phyloP scores from a whole-genome alignment of 75 land plant genomes.

The Pinus albicaulis region DNA sequence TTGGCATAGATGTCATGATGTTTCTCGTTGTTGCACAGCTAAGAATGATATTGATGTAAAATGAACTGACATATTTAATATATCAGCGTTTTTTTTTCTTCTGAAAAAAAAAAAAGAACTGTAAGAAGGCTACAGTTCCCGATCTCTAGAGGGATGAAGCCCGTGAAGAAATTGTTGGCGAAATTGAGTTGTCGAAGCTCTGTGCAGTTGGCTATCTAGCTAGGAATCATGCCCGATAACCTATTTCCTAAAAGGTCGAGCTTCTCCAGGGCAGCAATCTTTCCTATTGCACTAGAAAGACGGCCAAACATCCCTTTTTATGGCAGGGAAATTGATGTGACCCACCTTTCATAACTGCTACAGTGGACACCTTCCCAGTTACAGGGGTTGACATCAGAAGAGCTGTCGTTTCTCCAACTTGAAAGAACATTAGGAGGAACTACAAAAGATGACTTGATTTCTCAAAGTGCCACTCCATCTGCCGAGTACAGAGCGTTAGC shows the following conservation, averaged over 20 bases:
- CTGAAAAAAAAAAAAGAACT: no score
- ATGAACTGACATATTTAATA: no score
- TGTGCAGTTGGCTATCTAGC: slow-evolving; percentile 38
- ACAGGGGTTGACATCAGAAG: slow-evolving; percentile 23
- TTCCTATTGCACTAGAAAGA: slow-evolving; percentile 20
- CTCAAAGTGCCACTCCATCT: slow-evolving; percentile 1
- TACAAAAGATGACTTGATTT: slow-evolving; percentile 12
- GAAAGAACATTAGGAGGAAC: slow-evolving; percentile 6
- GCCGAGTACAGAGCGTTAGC: neutral
- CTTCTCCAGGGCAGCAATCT: slow-evolving; percentile 19
- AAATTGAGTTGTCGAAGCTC: slow-evolving; percentile 41
- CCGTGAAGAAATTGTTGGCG: slow-evolving; percentile 37
- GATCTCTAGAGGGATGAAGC: slow-evolving; percentile 37
- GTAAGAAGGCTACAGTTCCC: slow-evolving; percentile 28
- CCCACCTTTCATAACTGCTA: slow-evolving; percentile 6
- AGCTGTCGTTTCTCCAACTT: slow-evolving; percentile 6
- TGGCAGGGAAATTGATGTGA: slow-evolving; percentile 29
- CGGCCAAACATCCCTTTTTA: slow-evolving; percentile 16
- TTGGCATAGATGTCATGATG: no score
- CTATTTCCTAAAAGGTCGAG: slow-evolving; percentile 47
- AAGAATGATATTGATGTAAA: no score
- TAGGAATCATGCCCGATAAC: slow-evolving; percentile 41
- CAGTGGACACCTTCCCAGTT: slow-evolving; percentile 47
- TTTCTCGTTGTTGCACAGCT: no score
- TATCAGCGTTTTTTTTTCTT: no score